Base-by-base conservation (phyloP, 208 protist genomes). In the Wallacemonas sp. region DNA sequence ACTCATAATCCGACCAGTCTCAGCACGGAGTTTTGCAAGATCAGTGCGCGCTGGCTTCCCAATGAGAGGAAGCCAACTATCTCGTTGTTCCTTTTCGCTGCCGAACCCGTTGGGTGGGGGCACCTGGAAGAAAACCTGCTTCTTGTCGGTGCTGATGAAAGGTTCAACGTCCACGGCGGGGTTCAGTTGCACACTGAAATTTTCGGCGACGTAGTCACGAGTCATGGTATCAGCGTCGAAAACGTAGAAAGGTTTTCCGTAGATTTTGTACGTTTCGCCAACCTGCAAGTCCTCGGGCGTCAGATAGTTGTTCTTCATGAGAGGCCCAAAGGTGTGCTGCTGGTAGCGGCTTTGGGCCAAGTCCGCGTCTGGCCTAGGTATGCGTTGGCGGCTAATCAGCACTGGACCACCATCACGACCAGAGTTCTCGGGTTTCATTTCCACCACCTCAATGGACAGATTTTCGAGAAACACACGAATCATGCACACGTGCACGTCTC, bases 41-140 rank as follows among this genome's bases (percentile, higher is more conserved):
- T 98, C 84, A 19, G 70, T 59, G 30, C 71, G 54, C 21, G 83
- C 75, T 6, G 92, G 78, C 62, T 92, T 92, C 30, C 73, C 78
- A 8, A 71, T 81, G 46, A 98, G 76, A n/a, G 78, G 71, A 8
- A 92, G 63, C 87, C 85, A 93, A 45, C 81, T 93, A 27, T 71
- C 80, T 27, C 92, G 78, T 21, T 81, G 82, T 66, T 97, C 93
- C 58, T 73, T 71, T 55, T 98, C 87, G 34, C 83, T 91, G 6
- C 92, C 92, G 73, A 97, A 93, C 1, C 90, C 89, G 71, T 92
- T 93, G 26, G 89, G 89, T 46, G 91, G 87, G n/a, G 95, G 95
- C 9, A 89, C 85, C 63, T 92, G 89, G 50, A 93, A 92, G 15
- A 78, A 64, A 26, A 89, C 62, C 3, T 62, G 66, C 32, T 84